Percentiles rank a stretch among this genome's conserved stretches.
These are phyloP conservation scores for Starmerella vitae DNA, from an alignment of 805 yeast species.

Conservation along the genomic window DNA sequence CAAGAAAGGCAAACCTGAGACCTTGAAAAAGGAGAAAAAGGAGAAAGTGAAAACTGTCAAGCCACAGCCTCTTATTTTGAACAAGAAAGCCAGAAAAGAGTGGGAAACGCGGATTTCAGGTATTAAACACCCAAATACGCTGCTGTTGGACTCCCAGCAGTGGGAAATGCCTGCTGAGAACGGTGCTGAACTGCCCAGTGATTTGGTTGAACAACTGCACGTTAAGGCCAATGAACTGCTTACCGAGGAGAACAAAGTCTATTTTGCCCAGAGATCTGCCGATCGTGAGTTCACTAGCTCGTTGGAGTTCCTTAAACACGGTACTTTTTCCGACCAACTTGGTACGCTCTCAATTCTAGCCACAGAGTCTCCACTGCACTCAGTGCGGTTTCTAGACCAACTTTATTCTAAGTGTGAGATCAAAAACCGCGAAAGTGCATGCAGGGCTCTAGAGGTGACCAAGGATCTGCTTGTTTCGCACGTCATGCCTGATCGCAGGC, in stretches of 20 bases:
- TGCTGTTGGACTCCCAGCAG: conserved; percentile 38
- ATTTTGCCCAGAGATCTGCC: conserved; percentile 60
- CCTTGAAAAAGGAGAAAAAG: conserved; percentile 7
- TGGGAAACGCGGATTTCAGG: conserved; percentile 12
- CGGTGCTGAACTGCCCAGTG: conserved; percentile 25
- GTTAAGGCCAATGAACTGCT: conserved; percentile 54
- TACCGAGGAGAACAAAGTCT: conserved; percentile 56
- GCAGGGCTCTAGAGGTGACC: conserved; percentile 78
- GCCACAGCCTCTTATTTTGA: not conserved
- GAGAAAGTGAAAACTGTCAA: conserved; percentile 10
- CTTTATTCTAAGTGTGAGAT: conserved; percentile 68
- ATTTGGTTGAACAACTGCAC: conserved; percentile 45
- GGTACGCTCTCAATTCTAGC: conserved; percentile 84
- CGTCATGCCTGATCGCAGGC: conserved; percentile 68
- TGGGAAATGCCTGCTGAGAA: conserved; percentile 50
- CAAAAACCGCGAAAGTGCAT: conserved; percentile 84
- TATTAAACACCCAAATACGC: conserved; percentile 18
- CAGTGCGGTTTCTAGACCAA: conserved; percentile 68
- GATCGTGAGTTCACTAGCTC: conserved; percentile 70
- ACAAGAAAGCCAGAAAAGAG: conserved; percentile 11
- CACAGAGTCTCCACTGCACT: conserved; percentile 91
- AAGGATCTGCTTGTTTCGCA: conserved; percentile 80
- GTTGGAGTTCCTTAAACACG: conserved; percentile 64
- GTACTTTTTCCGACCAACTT: conserved; percentile 91
- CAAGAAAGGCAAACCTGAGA: not conserved